Evolutionary conservation across 768 basidiomycete genomes (phyloP), one percentile per base, ranked within the genome.

Genomic region (Pleurotus salmoneostramineus): DNA sequence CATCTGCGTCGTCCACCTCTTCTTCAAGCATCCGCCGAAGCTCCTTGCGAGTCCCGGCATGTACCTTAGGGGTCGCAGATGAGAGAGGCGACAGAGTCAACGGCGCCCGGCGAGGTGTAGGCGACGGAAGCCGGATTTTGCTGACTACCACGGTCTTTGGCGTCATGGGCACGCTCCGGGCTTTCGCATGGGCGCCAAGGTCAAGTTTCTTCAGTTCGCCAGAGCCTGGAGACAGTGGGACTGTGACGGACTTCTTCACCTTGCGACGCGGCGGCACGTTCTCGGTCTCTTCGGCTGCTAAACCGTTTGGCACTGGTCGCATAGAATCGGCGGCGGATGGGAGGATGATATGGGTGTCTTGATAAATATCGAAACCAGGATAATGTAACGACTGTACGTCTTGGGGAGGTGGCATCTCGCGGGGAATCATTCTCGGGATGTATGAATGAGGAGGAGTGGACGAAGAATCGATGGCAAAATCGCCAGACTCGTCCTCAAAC

Each of bases 251-350:
- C 63, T 82, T 85, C 51, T 75, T 76, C 34, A 74, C 56, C 64
- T 69, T 81, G 63, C 76, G 72, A 49, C 75, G 77, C 3, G 82
- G 83, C 6, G 74, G 68, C 12, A 82, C 50, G 58, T 89, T 89
- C 71, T 89, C 87, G 15, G 15, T 14, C 32, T 42, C 27, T 50
- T 68, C 68, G 36, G 62, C 62, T 40, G 58, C 60, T 15, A 63
- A 61, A 15, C 56, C 56, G 42, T 51, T 62, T 7, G 61, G 49
- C 59, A 57, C 57, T 60, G 59, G 48, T n/a, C 34, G 42, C 49
- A 51, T n/a, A 50, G 57, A 15, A 52, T 50, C 37, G 50, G 21
- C 56, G 56, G 56, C 52, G 59, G 55, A 58, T 5, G 57, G 49
- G 50, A 58, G 55, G 35, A 58, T 4, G 27, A 58, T 61, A 42